phyloP scores from a whole-genome alignment of 2,329 filamentous ascomycete species.

The Teratosphaeria viscida region DNA sequence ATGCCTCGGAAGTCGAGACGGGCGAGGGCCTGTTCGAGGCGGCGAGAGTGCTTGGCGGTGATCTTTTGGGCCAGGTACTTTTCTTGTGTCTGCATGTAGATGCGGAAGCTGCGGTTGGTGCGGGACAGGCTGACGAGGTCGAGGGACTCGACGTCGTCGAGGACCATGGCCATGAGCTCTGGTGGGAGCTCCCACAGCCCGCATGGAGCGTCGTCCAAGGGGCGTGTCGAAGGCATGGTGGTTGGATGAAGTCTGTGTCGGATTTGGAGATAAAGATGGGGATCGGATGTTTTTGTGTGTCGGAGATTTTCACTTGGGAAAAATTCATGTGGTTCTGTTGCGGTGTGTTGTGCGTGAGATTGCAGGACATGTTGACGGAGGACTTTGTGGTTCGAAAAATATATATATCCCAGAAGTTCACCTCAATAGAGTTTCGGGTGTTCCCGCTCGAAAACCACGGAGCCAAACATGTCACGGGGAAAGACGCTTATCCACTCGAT shows the following conservation, averaged over 20 bases:
- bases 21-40: not conserved
- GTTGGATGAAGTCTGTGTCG: not conserved
- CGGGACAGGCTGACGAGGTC: not conserved
- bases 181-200: not conserved
- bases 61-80: not conserved
- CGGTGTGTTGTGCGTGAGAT: no score
- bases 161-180: not conserved
- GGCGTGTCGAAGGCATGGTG: not conserved
- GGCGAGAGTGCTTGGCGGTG: not conserved
- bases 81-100: not conserved
- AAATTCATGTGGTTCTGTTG: no score
- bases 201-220: not conserved
- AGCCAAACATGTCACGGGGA: not conserved
- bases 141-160: not conserved
- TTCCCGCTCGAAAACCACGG: not conserved
- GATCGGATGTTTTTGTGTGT: not conserved
- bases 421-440: conserved; percentile 1
- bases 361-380: no score
- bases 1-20: not conserved
- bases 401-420: not conserved
- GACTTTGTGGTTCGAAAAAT: not conserved
- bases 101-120: not conserved
- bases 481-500: not conserved
- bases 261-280: not conserved
- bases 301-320: not conserved